Evolutionary conservation across 805 yeast species (phyloP).

Genomic region (Grigorovia transvaalensis): DNA sequence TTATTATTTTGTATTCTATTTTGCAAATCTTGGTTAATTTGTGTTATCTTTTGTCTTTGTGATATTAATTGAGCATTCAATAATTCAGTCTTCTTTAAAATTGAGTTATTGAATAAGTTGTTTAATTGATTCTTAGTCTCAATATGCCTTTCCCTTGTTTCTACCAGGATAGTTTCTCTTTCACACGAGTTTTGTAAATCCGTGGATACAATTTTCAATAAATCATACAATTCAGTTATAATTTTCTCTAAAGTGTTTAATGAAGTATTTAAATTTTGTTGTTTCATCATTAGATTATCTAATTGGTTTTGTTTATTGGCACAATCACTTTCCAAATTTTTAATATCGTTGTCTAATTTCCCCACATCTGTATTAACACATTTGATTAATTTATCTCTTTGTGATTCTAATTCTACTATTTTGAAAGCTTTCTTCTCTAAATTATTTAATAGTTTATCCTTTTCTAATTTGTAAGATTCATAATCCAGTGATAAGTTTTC

Average conservation of each 20-base stretch:
- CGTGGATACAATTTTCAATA: slow-evolving; percentile 34
- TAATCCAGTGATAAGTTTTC: slow-evolving; percentile 54
- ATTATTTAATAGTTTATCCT: slow-evolving; percentile 44
- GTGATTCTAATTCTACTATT: slow-evolving; percentile 45
- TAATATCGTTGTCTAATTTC: slow-evolving; percentile 41
- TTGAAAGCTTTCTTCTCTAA: slow-evolving; percentile 52
- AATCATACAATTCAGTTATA: slow-evolving; percentile 21
- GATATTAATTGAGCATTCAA: slow-evolving; percentile 37
- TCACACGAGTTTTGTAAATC: slow-evolving; percentile 35
- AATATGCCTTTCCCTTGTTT: slow-evolving; percentile 35
- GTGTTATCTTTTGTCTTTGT: slow-evolving; percentile 40
- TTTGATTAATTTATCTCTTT: slow-evolving; percentile 47
- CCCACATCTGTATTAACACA: slow-evolving; percentile 54
- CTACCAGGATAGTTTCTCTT: slow-evolving; percentile 36
- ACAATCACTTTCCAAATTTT: slow-evolving; percentile 38
- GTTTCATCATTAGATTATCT: slow-evolving; percentile 35
- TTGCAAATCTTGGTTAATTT: slow-evolving; percentile 36
- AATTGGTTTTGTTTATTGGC: slow-evolving; percentile 32
- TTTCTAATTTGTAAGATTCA: slow-evolving; percentile 51
- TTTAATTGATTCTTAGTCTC: slow-evolving; percentile 33
- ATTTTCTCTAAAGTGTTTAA: slow-evolving; percentile 44
- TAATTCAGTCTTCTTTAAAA: slow-evolving; percentile 33
- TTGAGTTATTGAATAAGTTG: slow-evolving; percentile 30
- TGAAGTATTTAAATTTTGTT: slow-evolving; percentile 42
- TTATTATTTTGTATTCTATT: slow-evolving; percentile 38